These are phyloP conservation scores for Giardia muris DNA, from an alignment of 208 protist genomes.

Conservation along the genomic window DNA sequence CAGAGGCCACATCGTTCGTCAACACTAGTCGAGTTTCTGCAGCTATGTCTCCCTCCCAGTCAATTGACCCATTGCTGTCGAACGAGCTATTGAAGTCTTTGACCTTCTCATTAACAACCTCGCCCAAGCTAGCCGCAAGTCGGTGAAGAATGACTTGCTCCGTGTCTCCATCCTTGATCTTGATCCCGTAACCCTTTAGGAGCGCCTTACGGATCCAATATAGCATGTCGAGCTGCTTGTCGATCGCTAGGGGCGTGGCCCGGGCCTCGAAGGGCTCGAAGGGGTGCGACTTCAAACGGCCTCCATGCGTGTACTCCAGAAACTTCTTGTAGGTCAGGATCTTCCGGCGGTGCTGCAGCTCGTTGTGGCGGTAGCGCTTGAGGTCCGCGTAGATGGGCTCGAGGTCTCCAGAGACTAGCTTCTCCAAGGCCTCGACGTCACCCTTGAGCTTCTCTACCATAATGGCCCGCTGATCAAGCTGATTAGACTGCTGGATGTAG, in stretches of 20 bases:
- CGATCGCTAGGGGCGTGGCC: background rate
- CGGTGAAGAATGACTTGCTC: background rate
- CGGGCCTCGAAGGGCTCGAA: background rate
- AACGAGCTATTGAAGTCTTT: background rate
- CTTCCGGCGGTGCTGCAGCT: background rate
- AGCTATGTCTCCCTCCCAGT: background rate
- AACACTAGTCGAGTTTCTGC: background rate
- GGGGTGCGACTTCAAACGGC: background rate
- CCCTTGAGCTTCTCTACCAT: background rate
- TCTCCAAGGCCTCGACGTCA: background rate
- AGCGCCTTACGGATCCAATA: background rate
- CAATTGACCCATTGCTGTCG: background rate
- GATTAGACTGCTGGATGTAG: background rate
- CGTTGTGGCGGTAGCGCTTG: background rate
- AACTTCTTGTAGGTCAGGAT: background rate
- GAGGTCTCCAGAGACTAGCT: background rate
- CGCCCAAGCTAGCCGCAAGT: background rate
- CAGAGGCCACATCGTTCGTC: too few species aligned
- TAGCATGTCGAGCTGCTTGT: background rate
- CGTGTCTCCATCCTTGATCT: background rate
- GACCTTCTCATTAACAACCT: background rate
- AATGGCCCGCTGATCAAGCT: background rate
- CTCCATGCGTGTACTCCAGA: background rate
- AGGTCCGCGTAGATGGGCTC: background rate
- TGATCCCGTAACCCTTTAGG: background rate